Evolutionary conservation across 1,284 basidiomycete genomes (phyloP).

Genomic region (Rhodotorula glutinis): DNA sequence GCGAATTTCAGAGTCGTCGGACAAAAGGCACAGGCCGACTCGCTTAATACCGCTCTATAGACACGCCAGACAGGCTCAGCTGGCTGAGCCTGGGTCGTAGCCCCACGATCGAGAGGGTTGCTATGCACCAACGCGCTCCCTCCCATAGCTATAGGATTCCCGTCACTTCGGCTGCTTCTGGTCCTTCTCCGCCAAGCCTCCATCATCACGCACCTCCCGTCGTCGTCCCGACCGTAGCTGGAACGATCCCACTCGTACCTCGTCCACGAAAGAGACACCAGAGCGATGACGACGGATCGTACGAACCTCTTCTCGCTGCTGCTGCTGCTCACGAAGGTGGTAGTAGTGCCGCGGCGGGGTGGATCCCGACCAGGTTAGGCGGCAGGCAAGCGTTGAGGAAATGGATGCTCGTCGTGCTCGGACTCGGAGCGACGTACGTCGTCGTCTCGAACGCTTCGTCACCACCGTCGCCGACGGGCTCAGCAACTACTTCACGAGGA

Average conservation of each 20-base stretch:
- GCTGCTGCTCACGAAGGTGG: background rate
- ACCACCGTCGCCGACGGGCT: background rate
- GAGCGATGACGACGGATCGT: too few relatives aligned
- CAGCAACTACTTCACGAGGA: background rate
- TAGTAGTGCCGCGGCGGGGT: background rate
- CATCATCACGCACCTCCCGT: background rate
- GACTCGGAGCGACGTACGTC: background rate
- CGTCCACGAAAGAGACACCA: background rate
- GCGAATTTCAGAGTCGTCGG: too few relatives aligned
- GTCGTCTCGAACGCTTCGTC: background rate
- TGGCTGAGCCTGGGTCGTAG: background rate
- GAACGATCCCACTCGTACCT: background rate
- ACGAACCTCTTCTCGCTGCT: background rate
- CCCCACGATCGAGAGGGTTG: background rate
- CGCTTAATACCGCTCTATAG: too few relatives aligned
- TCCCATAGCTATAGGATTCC: constrained; percentile 5
- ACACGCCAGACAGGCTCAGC: too few relatives aligned
- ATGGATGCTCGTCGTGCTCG: constrained; percentile 13
- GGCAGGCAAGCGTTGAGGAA: background rate
- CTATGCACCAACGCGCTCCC: background rate
- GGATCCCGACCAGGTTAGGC: constrained; percentile 2
- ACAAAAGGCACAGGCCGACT: too few relatives aligned
- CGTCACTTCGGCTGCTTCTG: background rate
- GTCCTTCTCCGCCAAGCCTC: background rate
- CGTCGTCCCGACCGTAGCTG: background rate